Evolutionary conservation across 2,329 filamentous ascomycete genomes (phyloP).

Genomic region (Sclerotinia spermophila): DNA sequence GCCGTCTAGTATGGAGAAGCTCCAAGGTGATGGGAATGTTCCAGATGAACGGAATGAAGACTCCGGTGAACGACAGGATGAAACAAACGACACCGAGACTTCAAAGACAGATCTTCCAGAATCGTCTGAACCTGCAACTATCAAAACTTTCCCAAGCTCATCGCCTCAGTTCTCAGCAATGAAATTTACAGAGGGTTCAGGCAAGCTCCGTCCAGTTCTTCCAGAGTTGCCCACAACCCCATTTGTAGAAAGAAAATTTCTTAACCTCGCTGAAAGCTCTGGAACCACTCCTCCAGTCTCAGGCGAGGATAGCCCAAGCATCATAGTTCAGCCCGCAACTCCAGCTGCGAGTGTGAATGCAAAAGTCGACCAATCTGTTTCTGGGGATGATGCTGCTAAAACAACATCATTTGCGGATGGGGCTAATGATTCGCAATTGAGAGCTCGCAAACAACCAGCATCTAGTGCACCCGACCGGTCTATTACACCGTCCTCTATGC

Average conservation of each 20-base stretch:
- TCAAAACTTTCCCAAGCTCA: not conserved
- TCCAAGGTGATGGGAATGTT: not conserved
- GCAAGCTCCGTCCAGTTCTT: not conserved
- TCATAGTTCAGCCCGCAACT: conserved; percentile 29
- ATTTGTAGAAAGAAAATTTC: conserved; percentile 24
- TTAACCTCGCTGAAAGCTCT: conserved; percentile 13
- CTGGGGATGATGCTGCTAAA: conserved; percentile 23
- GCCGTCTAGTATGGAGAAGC: not conserved
- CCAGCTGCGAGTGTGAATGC: conserved; percentile 22
- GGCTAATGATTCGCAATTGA: conserved; percentile 24
- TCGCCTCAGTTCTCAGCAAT: not conserved
- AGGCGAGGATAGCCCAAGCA: conserved; percentile 23
- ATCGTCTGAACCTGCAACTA: not conserved
- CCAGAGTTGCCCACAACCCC: conserved; percentile 20
- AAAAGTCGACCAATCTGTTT: conserved; percentile 7
- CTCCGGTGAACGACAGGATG: not conserved
- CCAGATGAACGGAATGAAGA: not conserved
- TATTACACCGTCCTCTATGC: conserved; percentile 33
- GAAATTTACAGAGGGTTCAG: not conserved
- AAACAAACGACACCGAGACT: not conserved
- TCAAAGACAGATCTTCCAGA: not conserved
- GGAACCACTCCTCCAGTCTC: conserved; percentile 2
- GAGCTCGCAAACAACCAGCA: conserved; percentile 26
- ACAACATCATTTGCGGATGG: conserved; percentile 28
- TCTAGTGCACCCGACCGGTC: conserved; percentile 28